Base-by-base conservation (phyloP, 1,139 yeast species). In the Debaryomyces fabryi region DNA sequence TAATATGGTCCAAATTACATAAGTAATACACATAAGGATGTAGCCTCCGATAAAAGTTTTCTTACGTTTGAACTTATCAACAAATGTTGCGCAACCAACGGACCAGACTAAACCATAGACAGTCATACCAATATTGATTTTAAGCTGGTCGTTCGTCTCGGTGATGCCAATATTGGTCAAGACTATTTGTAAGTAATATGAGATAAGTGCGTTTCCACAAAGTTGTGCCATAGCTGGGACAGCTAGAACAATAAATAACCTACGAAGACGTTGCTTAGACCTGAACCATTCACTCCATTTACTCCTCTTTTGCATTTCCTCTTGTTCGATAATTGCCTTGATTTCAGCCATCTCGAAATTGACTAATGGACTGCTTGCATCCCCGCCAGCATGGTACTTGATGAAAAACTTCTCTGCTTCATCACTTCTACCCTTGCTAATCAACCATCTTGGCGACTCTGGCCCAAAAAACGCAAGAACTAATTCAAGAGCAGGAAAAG, bases 381-480 rank as follows among this genome's bases (percentile, higher is more conserved):
- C 60, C 45, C 64, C 56, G 46, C 79, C 81, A 36, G 65, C 71
- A 55, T 79, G 82, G 48, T 59, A 64, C 53, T 67, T 71, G n/a
- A 74, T 58, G 49, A 83, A 69, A 46, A 79, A 69, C 24, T 60
- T 54, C 33, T 77, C 64, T 2, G 81, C 74, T 49, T 73, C 59
- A 1, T 68, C 75, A 20, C 60, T 55, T 42, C 63, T 67, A 12
- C 76, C 76, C 49, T 63, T 65, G 36, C 67, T 58, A 29, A 76
- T 63, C 55, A 73, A 65, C 51, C 54, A 77, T 57, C 82, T 64
- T 33, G 82, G 82, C 34, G 79, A 71, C 58, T 78, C 82, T 1
- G 82, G 82, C 21, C 72, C 58, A 63, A 32, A 32, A 13, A 32
- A 13, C 8, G 18, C 16, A 13, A 32, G 16, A 6, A 32, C 5